Evolutionary conservation across 768 basidiomycete species (phyloP).

Genomic region (Mycena indigotica): DNA sequence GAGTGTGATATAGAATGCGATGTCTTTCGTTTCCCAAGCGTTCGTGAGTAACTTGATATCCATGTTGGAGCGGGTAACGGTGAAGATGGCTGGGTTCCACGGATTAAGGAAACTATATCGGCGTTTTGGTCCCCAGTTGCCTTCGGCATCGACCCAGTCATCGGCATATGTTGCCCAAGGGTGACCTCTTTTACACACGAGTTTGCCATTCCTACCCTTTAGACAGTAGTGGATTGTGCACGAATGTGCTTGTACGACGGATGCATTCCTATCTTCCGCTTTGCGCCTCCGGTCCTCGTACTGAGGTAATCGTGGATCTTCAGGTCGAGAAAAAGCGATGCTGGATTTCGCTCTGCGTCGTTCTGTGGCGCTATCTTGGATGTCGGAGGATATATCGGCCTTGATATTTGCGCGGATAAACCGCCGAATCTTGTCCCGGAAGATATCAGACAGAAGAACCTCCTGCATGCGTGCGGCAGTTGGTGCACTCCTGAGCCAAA

Average conservation of each 20-base stretch:
- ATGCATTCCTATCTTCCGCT: conserved; percentile 26
- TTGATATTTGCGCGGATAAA: conserved; percentile 36
- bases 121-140: conserved; percentile 33
- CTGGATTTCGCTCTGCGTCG: too few species aligned
- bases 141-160: conserved; percentile 29
- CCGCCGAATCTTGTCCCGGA: conserved; percentile 26
- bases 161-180: conserved; percentile 29
- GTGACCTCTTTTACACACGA: conserved; percentile 36
- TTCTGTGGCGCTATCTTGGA: neutral
- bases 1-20: conserved; percentile 39
- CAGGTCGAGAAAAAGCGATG: conserved; percentile 37
- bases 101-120: conserved; percentile 27
- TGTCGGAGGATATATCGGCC: conserved; percentile 34
- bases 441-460: conserved; percentile 27
- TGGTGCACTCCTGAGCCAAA: conserved; percentile 39
- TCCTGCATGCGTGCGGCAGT: conserved; percentile 21
- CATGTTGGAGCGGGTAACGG: conserved; percentile 34
- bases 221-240: conserved; percentile 32
- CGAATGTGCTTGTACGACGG: conserved; percentile 36
- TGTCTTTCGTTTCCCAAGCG: conserved; percentile 32
- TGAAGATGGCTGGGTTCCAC: conserved; percentile 29
- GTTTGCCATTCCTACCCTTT: conserved; percentile 2
- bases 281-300: conserved; percentile 7
- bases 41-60: conserved; percentile 42
- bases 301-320: conserved; percentile 27